Evolutionary conservation across 2,329 filamentous ascomycete species (phyloP).

Genomic region (Pseudocercospora eumusae): DNA sequence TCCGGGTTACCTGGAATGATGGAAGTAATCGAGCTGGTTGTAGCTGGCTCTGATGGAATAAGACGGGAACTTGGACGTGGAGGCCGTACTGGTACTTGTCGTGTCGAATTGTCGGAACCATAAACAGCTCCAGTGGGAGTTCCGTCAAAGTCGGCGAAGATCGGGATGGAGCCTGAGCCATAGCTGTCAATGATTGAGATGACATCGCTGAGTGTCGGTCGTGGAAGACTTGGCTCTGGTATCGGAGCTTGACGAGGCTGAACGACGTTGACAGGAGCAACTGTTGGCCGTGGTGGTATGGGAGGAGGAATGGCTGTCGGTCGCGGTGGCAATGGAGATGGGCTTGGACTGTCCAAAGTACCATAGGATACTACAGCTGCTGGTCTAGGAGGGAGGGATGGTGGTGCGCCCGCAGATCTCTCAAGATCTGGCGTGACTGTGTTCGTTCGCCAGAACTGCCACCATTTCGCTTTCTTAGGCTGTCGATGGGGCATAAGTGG

Average conservation of each 20-base stretch:
- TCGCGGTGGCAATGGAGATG: neutral
- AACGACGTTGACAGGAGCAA: neutral
- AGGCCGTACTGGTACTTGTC: conserved; percentile 1
- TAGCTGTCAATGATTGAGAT: neutral
- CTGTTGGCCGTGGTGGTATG: neutral
- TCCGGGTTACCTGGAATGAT: conserved; percentile 1
- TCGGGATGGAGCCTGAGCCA: conserved; percentile 8
- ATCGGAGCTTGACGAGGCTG: neutral
- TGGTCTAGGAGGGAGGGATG: neutral
- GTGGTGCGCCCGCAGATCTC: conserved; percentile 1
- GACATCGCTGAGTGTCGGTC: neutral
- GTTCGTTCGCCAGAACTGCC: conserved; percentile 10
- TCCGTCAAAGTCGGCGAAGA: conserved; percentile 15
- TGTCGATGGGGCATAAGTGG: conserved; percentile 1
- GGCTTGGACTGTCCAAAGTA: neutral
- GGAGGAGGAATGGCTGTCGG: neutral
- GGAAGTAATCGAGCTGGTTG: neutral
- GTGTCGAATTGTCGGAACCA: neutral
- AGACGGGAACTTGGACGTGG: neutral
- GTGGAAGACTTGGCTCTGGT: neutral
- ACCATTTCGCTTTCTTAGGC: conserved; percentile 5
- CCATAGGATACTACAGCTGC: neutral
- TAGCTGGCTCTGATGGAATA: neutral
- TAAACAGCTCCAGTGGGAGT: conserved; percentile 4
- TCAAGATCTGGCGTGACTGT: conserved; percentile 12